A percentile compares a stretch with the other conserved stretches of the same genome.
phyloP scores from a whole-genome alignment of 306 rosid species.

The Leucaena leucocephala region DNA sequence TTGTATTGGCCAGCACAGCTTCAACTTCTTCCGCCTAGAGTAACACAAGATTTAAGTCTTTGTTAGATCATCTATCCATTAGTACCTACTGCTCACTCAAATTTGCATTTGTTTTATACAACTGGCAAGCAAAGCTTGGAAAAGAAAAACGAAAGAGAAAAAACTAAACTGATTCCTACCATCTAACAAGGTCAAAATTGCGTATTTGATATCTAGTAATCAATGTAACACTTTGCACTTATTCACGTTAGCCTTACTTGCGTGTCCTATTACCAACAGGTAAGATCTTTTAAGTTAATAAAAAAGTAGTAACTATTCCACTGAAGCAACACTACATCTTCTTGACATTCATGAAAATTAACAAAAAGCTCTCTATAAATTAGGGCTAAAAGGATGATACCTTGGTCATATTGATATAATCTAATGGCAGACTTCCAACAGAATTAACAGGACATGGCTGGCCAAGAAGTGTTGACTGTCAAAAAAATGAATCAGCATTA shows the following conservation, averaged over 20 bases:
- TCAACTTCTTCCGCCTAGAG: conserved; percentile 78
- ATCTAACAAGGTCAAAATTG: not conserved
- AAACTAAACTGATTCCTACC: not conserved
- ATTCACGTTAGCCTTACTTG: conserved; percentile 22
- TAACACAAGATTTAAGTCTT: conserved; percentile 27
- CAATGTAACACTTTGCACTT: not conserved
- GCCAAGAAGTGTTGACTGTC: conserved; percentile 87
- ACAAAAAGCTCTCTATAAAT: conserved; percentile 24
- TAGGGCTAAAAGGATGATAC: conserved; percentile 46
- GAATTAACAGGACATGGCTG: conserved; percentile 87
- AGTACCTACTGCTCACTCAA: not conserved
- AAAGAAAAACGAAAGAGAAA: not conserved
- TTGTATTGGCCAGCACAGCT: conserved; percentile 81
- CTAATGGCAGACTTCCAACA: conserved; percentile 83
- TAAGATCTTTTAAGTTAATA: conserved; percentile 24
- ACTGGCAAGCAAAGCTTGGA: not conserved
- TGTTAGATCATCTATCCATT: conserved; percentile 30
- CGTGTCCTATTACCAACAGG: conserved; percentile 16
- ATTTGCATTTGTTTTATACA: not conserved
- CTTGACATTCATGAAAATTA: conserved; percentile 13
- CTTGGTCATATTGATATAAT: conserved; percentile 70
- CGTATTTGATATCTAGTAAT: not conserved
- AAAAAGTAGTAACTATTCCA: conserved; percentile 20
- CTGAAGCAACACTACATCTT: conserved; percentile 13
- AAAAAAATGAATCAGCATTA: conserved; percentile 40